These are phyloP conservation scores for Arxiozyma heterogenica DNA, from an alignment of 1,139 yeast species.

Conservation along the genomic window DNA sequence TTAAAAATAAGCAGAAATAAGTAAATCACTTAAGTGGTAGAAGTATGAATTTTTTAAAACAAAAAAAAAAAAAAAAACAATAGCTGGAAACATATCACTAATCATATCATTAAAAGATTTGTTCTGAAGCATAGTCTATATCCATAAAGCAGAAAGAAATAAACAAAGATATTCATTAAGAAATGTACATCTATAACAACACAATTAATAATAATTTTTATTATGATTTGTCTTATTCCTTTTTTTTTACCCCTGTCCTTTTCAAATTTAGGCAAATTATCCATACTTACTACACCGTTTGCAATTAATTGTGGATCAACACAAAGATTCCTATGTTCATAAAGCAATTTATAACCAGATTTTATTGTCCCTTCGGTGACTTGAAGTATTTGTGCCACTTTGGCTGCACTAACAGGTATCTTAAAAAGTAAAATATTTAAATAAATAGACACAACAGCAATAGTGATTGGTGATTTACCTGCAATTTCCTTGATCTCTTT, in stretches of 20 bases:
- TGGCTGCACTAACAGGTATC: constrained; percentile 56
- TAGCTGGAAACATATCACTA: not conserved
- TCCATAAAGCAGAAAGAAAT: too few species aligned
- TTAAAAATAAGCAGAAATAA: too few species aligned
- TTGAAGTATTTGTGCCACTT: constrained; percentile 90
- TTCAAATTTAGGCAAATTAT: constrained; percentile 45
- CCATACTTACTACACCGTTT: constrained; percentile 57
- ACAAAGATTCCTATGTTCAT: constrained; percentile 61
- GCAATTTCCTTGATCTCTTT: constrained; percentile 91
- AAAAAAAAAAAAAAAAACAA: not conserved
- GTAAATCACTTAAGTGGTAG: too few species aligned
- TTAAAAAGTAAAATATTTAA: constrained; percentile 83
- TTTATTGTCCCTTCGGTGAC: constrained; percentile 97
- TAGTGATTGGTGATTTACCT: constrained; percentile 94
- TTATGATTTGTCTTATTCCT: constrained; percentile 1
- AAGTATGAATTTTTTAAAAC: not conserved
- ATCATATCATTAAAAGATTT: too few species aligned
- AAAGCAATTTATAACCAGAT: constrained; percentile 78
- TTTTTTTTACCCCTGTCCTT: constrained; percentile 20
- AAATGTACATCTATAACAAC: too few species aligned
- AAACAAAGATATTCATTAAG: not conserved
- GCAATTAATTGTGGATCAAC: constrained; percentile 77
- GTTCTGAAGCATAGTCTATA: not conserved
- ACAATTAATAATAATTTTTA: too few species aligned
- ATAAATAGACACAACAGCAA: constrained; percentile 95